phyloP scores from a whole-genome alignment of 2,329 filamentous ascomycete genomes.

The Diaporthe australafricana region DNA sequence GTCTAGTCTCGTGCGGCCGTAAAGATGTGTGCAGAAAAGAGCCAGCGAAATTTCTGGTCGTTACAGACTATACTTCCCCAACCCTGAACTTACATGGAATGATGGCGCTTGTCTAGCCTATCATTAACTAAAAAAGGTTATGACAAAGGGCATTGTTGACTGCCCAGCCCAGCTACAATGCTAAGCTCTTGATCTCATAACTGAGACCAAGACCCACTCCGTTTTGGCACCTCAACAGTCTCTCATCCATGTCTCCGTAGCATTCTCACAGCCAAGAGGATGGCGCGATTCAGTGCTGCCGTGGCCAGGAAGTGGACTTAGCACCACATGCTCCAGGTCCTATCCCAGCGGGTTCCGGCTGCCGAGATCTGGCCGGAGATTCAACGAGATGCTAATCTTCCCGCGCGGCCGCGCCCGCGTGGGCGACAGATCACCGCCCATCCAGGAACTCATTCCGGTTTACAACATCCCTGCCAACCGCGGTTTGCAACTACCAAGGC shows the following conservation, averaged over 20 bases:
- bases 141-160: neutral
- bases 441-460: neutral
- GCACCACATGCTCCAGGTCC: neutral
- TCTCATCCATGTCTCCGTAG: neutral
- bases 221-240: neutral
- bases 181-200: too few species aligned
- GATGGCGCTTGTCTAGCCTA: neutral
- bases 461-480: neutral
- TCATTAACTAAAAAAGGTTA: neutral
- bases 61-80: neutral
- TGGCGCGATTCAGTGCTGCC: neutral
- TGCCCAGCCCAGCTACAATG: neutral
- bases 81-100: neutral
- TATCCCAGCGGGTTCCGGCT: neutral
- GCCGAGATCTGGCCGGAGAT: conserved; percentile 19
- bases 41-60: too few species aligned
- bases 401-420: neutral
- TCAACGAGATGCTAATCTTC: neutral
- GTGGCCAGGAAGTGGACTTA: neutral
- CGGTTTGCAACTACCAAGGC: neutral
- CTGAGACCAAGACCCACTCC: neutral
- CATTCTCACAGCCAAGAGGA: too few species aligned
- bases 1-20: too few species aligned
- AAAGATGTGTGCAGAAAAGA: neutral
- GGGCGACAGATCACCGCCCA: neutral